Conservation (phyloP, 495 filamentous ascomycete species). For the Lophiostoma macrostomum region DNA sequence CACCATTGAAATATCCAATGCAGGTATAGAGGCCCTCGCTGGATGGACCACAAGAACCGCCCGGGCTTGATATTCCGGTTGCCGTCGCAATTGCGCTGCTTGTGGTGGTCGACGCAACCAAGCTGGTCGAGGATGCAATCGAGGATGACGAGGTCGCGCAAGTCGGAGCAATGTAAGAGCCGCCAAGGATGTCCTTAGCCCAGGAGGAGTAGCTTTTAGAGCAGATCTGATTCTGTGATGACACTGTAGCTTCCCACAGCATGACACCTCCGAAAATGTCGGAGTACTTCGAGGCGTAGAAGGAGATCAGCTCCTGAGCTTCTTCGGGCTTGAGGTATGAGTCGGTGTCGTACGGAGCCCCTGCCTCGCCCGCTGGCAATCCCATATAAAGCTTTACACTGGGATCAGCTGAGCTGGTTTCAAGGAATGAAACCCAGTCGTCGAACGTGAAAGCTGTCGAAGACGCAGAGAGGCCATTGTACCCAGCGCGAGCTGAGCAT, state of each 20-base stretch:
- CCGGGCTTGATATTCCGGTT: neutral
- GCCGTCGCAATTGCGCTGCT: conserved; percentile 7
- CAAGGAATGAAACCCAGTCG: conserved; percentile 39
- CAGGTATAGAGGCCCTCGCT: conserved; percentile 21
- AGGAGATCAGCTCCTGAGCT: conserved; percentile 48
- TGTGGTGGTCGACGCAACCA: conserved; percentile 1
- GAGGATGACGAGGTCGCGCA: conserved; percentile 11
- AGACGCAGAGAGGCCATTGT: conserved; percentile 31
- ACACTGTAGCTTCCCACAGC: conserved; percentile 66
- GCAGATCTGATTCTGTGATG: conserved; percentile 48
- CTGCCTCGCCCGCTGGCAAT: conserved; percentile 40
- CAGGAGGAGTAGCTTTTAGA: conserved; percentile 45
- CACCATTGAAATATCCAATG: conserved; percentile 6
- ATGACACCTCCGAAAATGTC: conserved; percentile 66
- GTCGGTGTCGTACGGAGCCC: conserved; percentile 26
- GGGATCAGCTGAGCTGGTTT: conserved; percentile 34
- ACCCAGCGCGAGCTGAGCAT: conserved; percentile 53
- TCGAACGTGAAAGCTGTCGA: conserved; percentile 41
- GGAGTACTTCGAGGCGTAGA: conserved; percentile 50
- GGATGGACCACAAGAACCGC: conserved; percentile 8
- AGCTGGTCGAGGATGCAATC: conserved; percentile 3
- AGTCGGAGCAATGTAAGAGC: neutral
- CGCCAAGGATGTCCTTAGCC: conserved; percentile 46
- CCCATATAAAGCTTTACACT: conserved; percentile 48
- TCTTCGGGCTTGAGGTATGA: conserved; percentile 52